Conservation (phyloP, 225 moss, liverwort and hornwort genomes). For the Bryum argenteum region DNA sequence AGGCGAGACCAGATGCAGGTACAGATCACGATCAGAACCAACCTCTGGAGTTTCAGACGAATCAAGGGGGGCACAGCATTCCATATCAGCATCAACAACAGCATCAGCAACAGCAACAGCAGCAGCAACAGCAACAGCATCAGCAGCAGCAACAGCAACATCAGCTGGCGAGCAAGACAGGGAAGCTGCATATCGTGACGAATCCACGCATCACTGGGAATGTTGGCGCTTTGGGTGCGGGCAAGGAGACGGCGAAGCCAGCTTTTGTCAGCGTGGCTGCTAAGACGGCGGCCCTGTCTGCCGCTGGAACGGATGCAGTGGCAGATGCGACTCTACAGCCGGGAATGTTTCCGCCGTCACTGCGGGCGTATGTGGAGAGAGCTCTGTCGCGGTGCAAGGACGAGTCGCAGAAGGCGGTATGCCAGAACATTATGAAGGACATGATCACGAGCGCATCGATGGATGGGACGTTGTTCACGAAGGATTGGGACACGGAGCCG, state of each 20-base stretch:
- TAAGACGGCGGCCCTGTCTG: constrained; percentile 40
- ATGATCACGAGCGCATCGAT: constrained; percentile 86
- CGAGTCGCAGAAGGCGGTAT: constrained; percentile 78
- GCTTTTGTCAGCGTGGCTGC: constrained; percentile 67
- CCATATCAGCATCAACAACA: constrained; percentile 37
- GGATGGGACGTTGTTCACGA: constrained; percentile 85
- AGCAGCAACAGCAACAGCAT: constrained; percentile 17
- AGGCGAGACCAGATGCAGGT: constrained; percentile 21
- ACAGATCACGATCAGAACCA: constrained; percentile 42
- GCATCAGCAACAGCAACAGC: constrained; percentile 33
- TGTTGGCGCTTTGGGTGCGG: constrained; percentile 47
- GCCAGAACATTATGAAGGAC: constrained; percentile 94
- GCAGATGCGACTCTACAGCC: constrained; percentile 89
- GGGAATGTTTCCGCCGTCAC: constrained; percentile 88
- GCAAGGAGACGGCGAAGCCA: constrained; percentile 53
- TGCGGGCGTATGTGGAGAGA: constrained; percentile 93
- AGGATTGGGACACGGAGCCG: constrained; percentile 96
- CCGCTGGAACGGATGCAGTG: constrained; percentile 59
- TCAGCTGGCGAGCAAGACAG: constrained; percentile 43
- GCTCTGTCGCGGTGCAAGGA: constrained; percentile 89
- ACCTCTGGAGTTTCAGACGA: constrained; percentile 47
- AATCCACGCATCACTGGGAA: constrained; percentile 84
- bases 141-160: constrained; percentile 36
- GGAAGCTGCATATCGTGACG: constrained; percentile 79
- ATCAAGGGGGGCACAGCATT: constrained; percentile 30